These are phyloP conservation scores for Suillus spraguei DNA, from an alignment of 768 basidiomycete species.

Conservation along the genomic window DNA sequence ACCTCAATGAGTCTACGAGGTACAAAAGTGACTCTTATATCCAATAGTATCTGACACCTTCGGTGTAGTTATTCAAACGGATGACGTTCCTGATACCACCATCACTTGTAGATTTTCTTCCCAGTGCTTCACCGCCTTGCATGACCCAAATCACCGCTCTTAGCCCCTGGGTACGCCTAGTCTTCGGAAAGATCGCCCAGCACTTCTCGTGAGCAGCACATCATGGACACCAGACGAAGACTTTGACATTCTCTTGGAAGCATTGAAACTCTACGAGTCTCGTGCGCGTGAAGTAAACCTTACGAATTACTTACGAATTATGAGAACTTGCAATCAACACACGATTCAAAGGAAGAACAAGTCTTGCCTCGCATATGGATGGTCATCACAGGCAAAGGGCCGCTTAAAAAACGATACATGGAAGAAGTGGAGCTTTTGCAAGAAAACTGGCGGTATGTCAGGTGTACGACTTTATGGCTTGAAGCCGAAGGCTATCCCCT, in stretches of 20 bases:
- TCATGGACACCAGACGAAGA: conserved; percentile 99
- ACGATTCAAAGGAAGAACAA: conserved; percentile 20
- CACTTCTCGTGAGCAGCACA: conserved; percentile 87
- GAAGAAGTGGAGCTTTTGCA: conserved; percentile 59
- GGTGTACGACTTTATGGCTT: conserved; percentile 84
- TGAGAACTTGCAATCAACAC: conserved; percentile 3
- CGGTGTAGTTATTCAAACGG: conserved; percentile 50
- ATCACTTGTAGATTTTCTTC: conserved; percentile 51
- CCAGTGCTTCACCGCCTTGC: conserved; percentile 51
- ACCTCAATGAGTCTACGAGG: conserved; percentile 76
- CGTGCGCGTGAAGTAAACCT: conserved; percentile 44
- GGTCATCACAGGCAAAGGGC: conserved; percentile 91
- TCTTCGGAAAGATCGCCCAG: conserved; percentile 76
- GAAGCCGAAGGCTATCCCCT: conserved; percentile 89
- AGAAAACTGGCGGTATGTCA: conserved; percentile 70
- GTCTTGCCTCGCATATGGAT: conserved; percentile 77
- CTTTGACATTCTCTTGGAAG: conserved; percentile 80
- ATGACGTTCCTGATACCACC: conserved; percentile 42
- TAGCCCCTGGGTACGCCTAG: conserved; percentile 39
- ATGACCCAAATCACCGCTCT: conserved; percentile 61
- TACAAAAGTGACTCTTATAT: conserved; percentile 31
- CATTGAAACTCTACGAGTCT: conserved; percentile 70
- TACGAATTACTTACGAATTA: no score
- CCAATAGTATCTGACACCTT: conserved; percentile 9
- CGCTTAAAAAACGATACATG: conserved; percentile 77